Percentiles rank a stretch among this genome's conserved stretches.
Conservation (phyloP, 2,329 filamentous ascomycete genomes). For the Colletotrichum acutatum region DNA sequence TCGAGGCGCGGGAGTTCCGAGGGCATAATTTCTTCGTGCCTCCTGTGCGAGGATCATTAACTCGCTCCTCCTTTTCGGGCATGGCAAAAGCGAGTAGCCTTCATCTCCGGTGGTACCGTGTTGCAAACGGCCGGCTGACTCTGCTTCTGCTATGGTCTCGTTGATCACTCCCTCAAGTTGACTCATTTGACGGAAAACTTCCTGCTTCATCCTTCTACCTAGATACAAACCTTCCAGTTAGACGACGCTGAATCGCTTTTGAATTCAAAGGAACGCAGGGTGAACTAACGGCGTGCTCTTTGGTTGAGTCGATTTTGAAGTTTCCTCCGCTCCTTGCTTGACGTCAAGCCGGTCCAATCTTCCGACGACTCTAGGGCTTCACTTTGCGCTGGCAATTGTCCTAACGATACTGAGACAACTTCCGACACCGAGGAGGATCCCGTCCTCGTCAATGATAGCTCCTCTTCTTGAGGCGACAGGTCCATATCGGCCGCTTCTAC, state of each 20-base stretch:
- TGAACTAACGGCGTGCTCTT: slow-evolving; percentile 19
- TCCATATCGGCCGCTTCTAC: neutral
- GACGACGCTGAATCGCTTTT: neutral
- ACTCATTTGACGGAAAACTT: neutral
- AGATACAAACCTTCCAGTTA: neutral
- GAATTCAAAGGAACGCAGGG: neutral
- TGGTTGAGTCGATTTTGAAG: slow-evolving; percentile 31
- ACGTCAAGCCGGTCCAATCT: slow-evolving; percentile 21
- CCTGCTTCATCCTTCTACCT: slow-evolving; percentile 6
- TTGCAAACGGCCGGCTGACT: neutral
- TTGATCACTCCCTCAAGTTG: neutral
- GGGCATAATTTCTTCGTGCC: slow-evolving; percentile 8
- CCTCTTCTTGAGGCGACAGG: neutral
- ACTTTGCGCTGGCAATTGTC: neutral
- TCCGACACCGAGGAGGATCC: neutral
- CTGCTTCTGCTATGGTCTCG: neutral
- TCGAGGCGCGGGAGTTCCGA: slow-evolving; percentile 19
- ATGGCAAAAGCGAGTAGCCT: neutral
- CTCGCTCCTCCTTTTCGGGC: neutral
- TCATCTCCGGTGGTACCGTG: neutral
- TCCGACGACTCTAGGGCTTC: neutral
- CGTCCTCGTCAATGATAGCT: neutral
- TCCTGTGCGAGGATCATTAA: neutral
- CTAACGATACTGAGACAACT: neutral
- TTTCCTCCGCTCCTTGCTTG: slow-evolving; percentile 19